phyloP scores from a whole-genome alignment of 2,329 filamentous ascomycete genomes.

The Sporothrix brunneoviolacea region DNA sequence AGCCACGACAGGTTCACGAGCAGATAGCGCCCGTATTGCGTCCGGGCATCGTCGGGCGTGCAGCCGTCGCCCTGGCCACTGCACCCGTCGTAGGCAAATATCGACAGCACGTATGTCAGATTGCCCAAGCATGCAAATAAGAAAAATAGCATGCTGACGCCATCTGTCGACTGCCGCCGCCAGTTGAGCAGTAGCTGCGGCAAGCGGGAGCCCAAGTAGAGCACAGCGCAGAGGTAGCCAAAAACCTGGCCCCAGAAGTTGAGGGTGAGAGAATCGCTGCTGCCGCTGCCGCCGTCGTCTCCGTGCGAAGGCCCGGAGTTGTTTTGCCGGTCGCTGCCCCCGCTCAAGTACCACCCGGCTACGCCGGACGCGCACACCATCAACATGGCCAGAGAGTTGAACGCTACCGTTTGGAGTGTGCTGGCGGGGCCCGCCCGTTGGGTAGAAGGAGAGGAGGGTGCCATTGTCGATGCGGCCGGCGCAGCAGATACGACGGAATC shows the following conservation, averaged over 20 bases:
- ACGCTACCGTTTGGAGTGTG: constrained; percentile 51
- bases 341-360: constrained; percentile 75
- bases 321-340: constrained; percentile 38
- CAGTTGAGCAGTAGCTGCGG: constrained; percentile 92
- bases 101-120: constrained; percentile 84
- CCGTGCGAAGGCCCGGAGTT: constrained; percentile 34
- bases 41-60: constrained; percentile 54
- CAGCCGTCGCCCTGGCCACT: constrained; percentile 41
- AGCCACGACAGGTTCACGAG: constrained; percentile 89
- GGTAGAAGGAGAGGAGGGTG: not conserved
- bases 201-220: constrained; percentile 84
- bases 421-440: constrained; percentile 33
- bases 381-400: constrained; percentile 69
- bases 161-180: constrained; percentile 85
- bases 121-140: constrained; percentile 95
- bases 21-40: constrained; percentile 73
- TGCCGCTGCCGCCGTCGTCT: constrained; percentile 27
- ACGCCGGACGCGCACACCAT: constrained; percentile 81
- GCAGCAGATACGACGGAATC: no score
- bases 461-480: not conserved
- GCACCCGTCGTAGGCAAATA: constrained; percentile 69
- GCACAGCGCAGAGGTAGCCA: constrained; percentile 80
- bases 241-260: constrained; percentile 80
- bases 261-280: constrained; percentile 58
- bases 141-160: constrained; percentile 91